Evolutionary conservation across 352 stramenopile species (phyloP).

Genomic region (Phytophthora melonis): DNA sequence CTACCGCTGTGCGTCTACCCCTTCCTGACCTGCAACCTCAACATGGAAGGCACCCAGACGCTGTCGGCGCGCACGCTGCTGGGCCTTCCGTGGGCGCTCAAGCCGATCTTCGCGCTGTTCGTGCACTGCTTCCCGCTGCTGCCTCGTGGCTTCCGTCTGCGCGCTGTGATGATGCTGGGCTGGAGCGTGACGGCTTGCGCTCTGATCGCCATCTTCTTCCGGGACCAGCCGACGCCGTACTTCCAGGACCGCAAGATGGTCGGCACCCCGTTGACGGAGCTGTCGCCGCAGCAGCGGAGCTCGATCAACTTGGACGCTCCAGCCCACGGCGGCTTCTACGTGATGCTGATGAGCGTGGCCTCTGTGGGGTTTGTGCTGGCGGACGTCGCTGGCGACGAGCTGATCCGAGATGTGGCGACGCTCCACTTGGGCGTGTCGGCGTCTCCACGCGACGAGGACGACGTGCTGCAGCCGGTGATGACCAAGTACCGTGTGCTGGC

Average conservation of each 20-base stretch:
- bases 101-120: constrained; percentile 55
- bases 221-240: constrained; percentile 55
- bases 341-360: constrained; percentile 74
- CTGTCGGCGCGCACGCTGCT: constrained; percentile 61
- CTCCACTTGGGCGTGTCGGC: constrained; percentile 11
- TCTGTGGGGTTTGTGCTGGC: constrained; percentile 81
- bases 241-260: constrained; percentile 48
- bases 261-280: constrained; percentile 31
- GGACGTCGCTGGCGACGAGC: constrained; percentile 76
- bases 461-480: constrained; percentile 44
- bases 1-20: constrained; percentile 67
- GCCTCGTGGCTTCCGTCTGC: constrained; percentile 29
- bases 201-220: constrained; percentile 46
- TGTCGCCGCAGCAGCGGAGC: constrained; percentile 39
- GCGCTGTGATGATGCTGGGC: constrained; percentile 50
- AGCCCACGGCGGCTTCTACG: constrained; percentile 52
- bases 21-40: constrained; percentile 73
- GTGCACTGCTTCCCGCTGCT: constrained; percentile 45
- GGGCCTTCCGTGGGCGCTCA: constrained; percentile 60
- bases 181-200: constrained; percentile 48
- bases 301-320: constrained; percentile 57
- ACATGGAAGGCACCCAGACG: constrained; percentile 75
- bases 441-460: constrained; percentile 30
- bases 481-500: constrained; percentile 44
- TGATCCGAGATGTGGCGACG: constrained; percentile 50